These are phyloP conservation scores for Dioscorea cayenensis DNA, from an alignment of 116 monocot genomes.

Conservation along the genomic window DNA sequence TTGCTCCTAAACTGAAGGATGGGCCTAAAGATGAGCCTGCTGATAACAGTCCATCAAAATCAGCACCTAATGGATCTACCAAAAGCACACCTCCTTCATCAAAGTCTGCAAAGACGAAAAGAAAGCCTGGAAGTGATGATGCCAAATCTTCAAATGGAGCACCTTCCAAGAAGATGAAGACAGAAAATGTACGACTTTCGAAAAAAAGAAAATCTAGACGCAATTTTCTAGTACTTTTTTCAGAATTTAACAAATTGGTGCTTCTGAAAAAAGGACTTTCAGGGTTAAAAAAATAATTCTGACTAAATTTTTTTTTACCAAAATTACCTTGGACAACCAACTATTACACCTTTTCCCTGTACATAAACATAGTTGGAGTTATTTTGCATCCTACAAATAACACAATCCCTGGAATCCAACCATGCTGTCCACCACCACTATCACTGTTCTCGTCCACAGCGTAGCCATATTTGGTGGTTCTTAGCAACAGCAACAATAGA, in stretches of 20 bases:
- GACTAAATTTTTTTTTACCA: too few relatives aligned
- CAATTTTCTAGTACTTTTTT: too few relatives aligned
- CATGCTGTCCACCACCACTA: neutral
- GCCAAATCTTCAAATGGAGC: conserved; percentile 30
- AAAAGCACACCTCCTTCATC: conserved; percentile 59
- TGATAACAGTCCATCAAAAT: conserved; percentile 67
- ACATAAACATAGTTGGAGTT: neutral
- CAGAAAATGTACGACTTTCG: conserved; percentile 41
- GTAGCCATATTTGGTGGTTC: neutral
- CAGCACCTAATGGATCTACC: conserved; percentile 39
- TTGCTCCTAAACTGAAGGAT: conserved; percentile 89
- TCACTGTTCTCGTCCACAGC: neutral
- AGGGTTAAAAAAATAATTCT: too few relatives aligned
- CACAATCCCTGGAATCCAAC: too few relatives aligned
- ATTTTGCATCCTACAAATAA: too few relatives aligned
- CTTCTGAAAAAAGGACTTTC: too few relatives aligned
- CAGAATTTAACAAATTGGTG: too few relatives aligned
- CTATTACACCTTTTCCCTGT: too few relatives aligned
- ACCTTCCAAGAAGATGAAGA: conserved; percentile 64
- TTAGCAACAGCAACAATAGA: conserved; percentile 4
- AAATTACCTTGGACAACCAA: too few relatives aligned
- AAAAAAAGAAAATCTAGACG: too few relatives aligned
- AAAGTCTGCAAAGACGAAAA: conserved; percentile 81
- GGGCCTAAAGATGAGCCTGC: conserved; percentile 63
- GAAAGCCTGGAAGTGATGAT: conserved; percentile 76